Evolutionary conservation across 2,329 filamentous ascomycete species (phyloP), one percentile per base, ranked within the genome.

Genomic region (Penicillium olsonii): DNA sequence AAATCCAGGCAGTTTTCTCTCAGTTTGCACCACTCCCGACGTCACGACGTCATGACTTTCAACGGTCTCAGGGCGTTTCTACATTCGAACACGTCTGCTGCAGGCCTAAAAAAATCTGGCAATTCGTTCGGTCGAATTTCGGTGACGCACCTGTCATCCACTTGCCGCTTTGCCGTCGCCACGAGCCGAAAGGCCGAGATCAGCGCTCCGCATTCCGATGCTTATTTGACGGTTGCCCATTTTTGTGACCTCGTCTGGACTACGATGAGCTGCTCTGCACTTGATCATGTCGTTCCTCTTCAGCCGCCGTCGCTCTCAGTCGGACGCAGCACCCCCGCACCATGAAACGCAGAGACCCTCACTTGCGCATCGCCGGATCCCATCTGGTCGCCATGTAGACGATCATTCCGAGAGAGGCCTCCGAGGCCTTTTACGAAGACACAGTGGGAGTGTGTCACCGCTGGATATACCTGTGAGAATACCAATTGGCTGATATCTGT

Each of bases 241-340:
- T 26, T 26, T 10, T 19, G 14, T 31, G 29, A 19, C 18, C 31
- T 20, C 22, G 8, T 11, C 20, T 18, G n/a, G n/a, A n/a, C 26
- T 45, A 17, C 34, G 17, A 22, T 40, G 26, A 37, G 35, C 42
- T 18, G 14, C 20, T 18, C 12, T 14, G 33, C 15, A 26, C 14
- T 15, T 17, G 18, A 45, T 14, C 22, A 64, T 67, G 64, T 54
- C 57, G 26, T 64, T 59, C 40, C 53, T 64, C 34, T 59, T 66
- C 22, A 60, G 64, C 24, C 63, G 63, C 42, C 64, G 61, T 27
- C 64, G 63, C 45, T 62, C 63, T 20, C 35, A 59, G 19, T 58
- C 64, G 15, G 59, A 58, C 19, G 51, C 48, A 33, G 35, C 51
- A 18, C 33, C 53, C 29, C 37, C 42, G 15, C 48, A 57, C 20